Base-by-base conservation (phyloP, 495 filamentous ascomycete species). In the Hamigera avellanea region DNA sequence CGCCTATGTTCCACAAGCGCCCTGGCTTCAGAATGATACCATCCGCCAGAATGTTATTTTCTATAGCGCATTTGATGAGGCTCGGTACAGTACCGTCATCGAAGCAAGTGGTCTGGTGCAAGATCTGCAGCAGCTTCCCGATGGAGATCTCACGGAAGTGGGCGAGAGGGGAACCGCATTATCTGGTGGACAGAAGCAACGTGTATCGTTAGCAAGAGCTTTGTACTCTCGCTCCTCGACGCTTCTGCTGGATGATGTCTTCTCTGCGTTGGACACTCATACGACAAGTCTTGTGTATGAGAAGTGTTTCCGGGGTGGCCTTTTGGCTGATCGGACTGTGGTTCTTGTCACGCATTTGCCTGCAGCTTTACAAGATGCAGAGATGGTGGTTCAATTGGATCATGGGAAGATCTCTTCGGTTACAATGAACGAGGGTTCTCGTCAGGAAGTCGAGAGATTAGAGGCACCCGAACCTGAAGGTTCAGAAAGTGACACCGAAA, bases 1-100 rank as follows among this genome's bases (percentile, higher is more conserved):
- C 2, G 83, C 76, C 0, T 87, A 85, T 57, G 84, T 80, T 43
- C 73, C 72, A 6, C 82, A 89, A 45, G 75, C 73, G 1, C 78
- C 83, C 12, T 89, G 83, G 83, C 69, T 89, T 5, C 79, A 83
- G 44, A 84, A 76, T 46, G 84, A 83, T 68, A 85, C 73, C 27
- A 76, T 89, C 29, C 73, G 73, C n/a, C 73, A 86, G 15, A 85
- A 83, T 40, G 81, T 86, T 27, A 49, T 83, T 4, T 86, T 86
- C 48, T 74, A 72, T 26, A 69, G 72, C 18, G 66, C 57, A 2
- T 80, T 78, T 40, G 80, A 87, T 39, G 57, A 64, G 36, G 19
- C 19, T 4, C 64, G 69, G 19, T 78, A 76, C 42, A 57, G 64
- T 18, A 58, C 61, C 26, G 67, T 73, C 10, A 45, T 81, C 8